Evolutionary conservation across 768 basidiomycete genomes (phyloP).

Genomic region (Tylopilus balloui): DNA sequence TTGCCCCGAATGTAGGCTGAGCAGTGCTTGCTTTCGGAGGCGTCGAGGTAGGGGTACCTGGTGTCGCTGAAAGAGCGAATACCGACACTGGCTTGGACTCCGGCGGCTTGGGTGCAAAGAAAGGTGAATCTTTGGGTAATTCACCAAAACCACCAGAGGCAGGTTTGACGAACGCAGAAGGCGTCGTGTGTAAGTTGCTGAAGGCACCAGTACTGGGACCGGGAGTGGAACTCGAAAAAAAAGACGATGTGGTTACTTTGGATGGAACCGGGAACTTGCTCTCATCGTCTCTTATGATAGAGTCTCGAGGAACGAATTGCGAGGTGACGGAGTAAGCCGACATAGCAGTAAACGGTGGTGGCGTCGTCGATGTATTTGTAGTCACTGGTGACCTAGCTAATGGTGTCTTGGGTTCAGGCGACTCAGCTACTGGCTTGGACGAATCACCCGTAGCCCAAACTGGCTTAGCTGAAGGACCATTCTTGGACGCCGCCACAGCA

Average conservation of each 20-base stretch:
- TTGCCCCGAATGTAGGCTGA: slow-evolving; percentile 37
- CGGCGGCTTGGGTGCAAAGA: slow-evolving; percentile 39
- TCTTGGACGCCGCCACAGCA: slow-evolving; percentile 17
- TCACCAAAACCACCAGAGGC: slow-evolving; percentile 34
- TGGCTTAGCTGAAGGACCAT: slow-evolving; percentile 16
- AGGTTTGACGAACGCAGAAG: slow-evolving; percentile 35
- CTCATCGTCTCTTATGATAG: slow-evolving; percentile 13
- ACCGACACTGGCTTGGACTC: slow-evolving; percentile 36
- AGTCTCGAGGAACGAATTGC: slow-evolving; percentile 10
- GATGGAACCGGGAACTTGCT: slow-evolving; percentile 20
- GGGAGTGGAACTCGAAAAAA: slow-evolving; percentile 22
- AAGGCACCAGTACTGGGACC: slow-evolving; percentile 36
- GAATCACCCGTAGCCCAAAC: slow-evolving; percentile 17
- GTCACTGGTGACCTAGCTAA: slow-evolving; percentile 9
- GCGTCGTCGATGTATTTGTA: not conserved
- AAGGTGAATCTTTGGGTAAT: slow-evolving; percentile 46
- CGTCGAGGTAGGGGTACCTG: slow-evolving; percentile 18
- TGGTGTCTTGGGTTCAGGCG: slow-evolving; percentile 9
- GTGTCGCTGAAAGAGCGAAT: slow-evolving; percentile 29
- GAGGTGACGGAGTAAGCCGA: not conserved
- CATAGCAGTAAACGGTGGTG: not conserved
- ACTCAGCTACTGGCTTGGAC: slow-evolving; percentile 10
- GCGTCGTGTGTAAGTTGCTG: slow-evolving; percentile 33
- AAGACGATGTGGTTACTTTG: slow-evolving; percentile 5
- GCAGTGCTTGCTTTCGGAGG: slow-evolving; percentile 20